Conservation (phyloP, 2,329 filamentous ascomycete species). For the Phyllosticta paracitricarpa region DNA sequence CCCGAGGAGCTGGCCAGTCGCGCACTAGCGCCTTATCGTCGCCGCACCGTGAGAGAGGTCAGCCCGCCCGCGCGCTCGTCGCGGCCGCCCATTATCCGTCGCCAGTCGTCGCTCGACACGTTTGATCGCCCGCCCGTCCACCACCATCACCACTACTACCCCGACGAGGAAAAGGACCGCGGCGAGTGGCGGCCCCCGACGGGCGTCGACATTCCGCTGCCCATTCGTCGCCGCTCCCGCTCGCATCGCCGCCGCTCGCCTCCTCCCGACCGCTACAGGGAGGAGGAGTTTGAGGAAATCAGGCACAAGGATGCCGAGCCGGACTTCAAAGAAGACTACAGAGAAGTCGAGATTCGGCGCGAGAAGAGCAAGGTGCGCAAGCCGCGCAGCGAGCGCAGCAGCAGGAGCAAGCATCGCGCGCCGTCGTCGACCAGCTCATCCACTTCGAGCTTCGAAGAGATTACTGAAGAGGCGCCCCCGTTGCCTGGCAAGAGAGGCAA, state of each 20-base stretch:
- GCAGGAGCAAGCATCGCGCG: constrained; percentile 6
- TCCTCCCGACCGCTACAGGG: constrained; percentile 44
- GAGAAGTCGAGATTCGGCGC: constrained; percentile 39
- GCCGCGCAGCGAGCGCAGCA: constrained; percentile 11
- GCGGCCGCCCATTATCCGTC: constrained; percentile 60
- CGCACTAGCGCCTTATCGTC: constrained; percentile 48
- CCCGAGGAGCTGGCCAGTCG: constrained; percentile 39
- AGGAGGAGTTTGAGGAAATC: constrained; percentile 60
- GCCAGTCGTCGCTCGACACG: constrained; percentile 83
- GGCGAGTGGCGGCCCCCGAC: constrained; percentile 53
- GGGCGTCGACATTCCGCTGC: constrained; percentile 60
- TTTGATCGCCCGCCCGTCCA: constrained; percentile 66
- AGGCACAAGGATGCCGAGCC: constrained; percentile 31
- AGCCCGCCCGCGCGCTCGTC: constrained; percentile 43
- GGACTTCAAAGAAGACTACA: constrained; percentile 33
- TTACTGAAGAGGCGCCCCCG: constrained; percentile 21
- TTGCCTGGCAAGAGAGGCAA: constrained; percentile 58
- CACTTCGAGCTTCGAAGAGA: constrained; percentile 30
- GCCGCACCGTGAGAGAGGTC: constrained; percentile 46
- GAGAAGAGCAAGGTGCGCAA: constrained; percentile 28
- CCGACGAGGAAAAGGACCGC: constrained; percentile 41
- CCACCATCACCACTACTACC: constrained; percentile 27
- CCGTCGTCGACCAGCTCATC: constrained; percentile 8
- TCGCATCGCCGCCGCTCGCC: constrained; percentile 45
- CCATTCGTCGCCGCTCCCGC: constrained; percentile 43